Evolutionary conservation across 2,329 filamentous ascomycete genomes (phyloP).

Genomic region (Fusarium caatingaense): DNA sequence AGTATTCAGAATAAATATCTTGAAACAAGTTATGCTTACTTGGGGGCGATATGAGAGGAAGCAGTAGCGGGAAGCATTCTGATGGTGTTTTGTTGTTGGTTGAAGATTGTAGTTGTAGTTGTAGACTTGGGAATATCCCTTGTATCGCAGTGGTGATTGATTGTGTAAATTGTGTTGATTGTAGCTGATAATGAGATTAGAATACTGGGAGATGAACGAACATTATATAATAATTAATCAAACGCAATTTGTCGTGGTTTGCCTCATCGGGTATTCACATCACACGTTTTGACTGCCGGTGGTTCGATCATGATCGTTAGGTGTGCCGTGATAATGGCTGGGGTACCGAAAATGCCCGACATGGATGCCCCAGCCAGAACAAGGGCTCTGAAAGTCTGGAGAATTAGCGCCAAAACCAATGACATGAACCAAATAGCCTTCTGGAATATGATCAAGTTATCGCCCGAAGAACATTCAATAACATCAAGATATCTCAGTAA

Average conservation of each 20-base stretch:
- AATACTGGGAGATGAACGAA: neutral
- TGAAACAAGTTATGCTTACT: conserved; percentile 10
- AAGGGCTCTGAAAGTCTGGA: conserved; percentile 5
- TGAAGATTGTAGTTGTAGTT: neutral
- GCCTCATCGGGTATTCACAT: conserved; percentile 1
- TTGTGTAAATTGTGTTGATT: neutral
- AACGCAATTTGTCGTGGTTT: conserved; percentile 6
- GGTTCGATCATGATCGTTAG: conserved; percentile 40
- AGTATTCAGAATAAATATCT: neutral
- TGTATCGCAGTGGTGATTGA: neutral
- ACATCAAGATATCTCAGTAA: too few relatives aligned
- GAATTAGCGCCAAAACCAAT: conserved; percentile 4
- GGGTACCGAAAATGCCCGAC: neutral
- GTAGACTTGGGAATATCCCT: neutral
- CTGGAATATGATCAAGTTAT: neutral
- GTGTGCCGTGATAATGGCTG: conserved; percentile 25
- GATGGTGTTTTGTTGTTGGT: neutral
- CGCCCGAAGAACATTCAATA: too few relatives aligned
- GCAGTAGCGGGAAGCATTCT: conserved; percentile 38
- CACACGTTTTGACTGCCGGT: conserved; percentile 38
- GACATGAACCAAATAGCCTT: neutral
- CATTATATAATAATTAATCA: conserved; percentile 31
- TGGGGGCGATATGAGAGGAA: conserved; percentile 21
- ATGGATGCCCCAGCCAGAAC: conserved; percentile 1
- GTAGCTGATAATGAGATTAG: neutral